Base-by-base conservation (phyloP, 441 rosid genomes). In the Syzygium syzygioides region DNA sequence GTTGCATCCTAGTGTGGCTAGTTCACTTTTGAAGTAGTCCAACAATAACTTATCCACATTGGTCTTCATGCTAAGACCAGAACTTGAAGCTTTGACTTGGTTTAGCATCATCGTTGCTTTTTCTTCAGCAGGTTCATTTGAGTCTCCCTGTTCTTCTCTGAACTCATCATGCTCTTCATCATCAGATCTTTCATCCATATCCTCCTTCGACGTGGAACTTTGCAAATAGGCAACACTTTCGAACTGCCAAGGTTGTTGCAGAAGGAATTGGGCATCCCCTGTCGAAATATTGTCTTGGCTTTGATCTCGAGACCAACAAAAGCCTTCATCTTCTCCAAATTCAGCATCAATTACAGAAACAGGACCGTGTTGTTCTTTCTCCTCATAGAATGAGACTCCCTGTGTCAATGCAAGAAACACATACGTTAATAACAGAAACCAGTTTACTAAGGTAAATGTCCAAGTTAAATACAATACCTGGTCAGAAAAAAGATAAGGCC, bases 1-100 rank as follows among this genome's bases (percentile, higher is more conserved):
- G 68, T 68, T 37, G 6, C 80, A 60, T 80, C 60, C 86, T 30
- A 86, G 86, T 60, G 90, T 76, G n/a, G 55, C 26, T 87, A 95
- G 3, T 92, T 94, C 98, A 14, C 93, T 95, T 90, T 87, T 90
- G 86, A 97, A 94, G 50, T 94, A 94, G 89, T 96, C 96, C 90
- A 94, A 64, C 88, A 96, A 60, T 34, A 95, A 79, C 71, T 86
- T 92, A 12, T 93, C 93, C 52, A 50, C 53, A 71, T 52, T 32
- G 52, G 15, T 54, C 66, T 87, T 52, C 55, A 86, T 85, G 90
- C 88, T 90, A 25, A 79, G 90, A 90, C 68, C 89, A 9, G 88
- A 52, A 64, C 93, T 88, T 62, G 91, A 91, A 59, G 91, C 91
- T 86, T 89, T 95, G 41, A 93, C 94, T 60, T 88, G 89, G 62